Base-by-base conservation (phyloP, 2,329 filamentous ascomycete species). In the Curvularia verruculosa region DNA sequence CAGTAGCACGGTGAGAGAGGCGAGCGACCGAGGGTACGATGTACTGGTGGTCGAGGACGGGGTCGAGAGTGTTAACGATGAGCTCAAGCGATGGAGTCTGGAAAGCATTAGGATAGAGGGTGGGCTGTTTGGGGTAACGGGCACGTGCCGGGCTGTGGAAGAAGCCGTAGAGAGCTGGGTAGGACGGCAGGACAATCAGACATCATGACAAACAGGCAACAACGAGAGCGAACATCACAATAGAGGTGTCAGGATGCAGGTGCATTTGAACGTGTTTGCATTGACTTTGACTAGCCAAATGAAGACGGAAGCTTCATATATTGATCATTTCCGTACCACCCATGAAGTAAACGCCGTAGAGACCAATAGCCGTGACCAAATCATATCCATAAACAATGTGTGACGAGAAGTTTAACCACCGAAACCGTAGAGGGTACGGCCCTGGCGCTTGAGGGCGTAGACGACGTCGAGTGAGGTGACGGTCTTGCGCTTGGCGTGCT, bases 401-500 rank as follows among this genome's bases (percentile, higher is more conserved):
- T 58, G 54, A 67, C 40, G 44, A 64, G 55, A 56, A 51, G 74
- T 73, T 87, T 90, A 94, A 85, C 90, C 90, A 85, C 90, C 90
- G 85, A 93, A 93, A 83, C 90, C 90, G 85, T 93, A 94, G 67
- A 93, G 89, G 77, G 90, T 79, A 63, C 89, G 83, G 75, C 85
- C 85, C 79, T 88, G 85, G 75, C 85, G 81, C 83, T 88, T 86
- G 65, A 86, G 79, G 55, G 83, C 83, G 70, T 87, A 86, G 76
- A 87, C 85, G 36, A 87, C 85, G 68, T 87, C 85, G 63, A 87
- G 83, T 4, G 85, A 86, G 47, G 84, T 90, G 78, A 91, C 88
- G 13, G 88, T 90, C 87, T 90, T 90, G 80, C 88, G 87, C 86
- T 90, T 91, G 81, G 88, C 88, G 82, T 90, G 88, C 82, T 90